Percentiles rank a stretch among this genome's conserved stretches.
Conservation (phyloP, 177 flowering plant species). For the Vitis hybrid region DNA sequence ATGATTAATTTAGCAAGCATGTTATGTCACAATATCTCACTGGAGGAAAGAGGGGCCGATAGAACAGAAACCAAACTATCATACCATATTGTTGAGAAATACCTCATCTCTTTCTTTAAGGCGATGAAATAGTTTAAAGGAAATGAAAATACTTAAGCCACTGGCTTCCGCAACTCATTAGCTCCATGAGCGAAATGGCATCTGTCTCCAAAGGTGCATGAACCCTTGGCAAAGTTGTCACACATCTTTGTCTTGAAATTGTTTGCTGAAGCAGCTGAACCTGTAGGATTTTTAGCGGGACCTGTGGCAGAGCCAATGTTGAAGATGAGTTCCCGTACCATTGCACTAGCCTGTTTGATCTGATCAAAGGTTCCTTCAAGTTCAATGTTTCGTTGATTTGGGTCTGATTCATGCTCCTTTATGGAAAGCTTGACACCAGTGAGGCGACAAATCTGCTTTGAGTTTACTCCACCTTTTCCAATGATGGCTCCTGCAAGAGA, state of each 20-base stretch:
- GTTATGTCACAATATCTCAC: neutral
- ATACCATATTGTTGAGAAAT: neutral
- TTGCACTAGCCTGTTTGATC: conserved; percentile 64
- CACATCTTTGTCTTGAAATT: conserved; percentile 65
- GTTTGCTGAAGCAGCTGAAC: conserved; percentile 23
- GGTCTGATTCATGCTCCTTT: conserved; percentile 60
- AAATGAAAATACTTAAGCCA: no score
- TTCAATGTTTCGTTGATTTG: conserved; percentile 60
- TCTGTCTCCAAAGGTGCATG: conserved; percentile 69
- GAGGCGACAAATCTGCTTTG: conserved; percentile 62
- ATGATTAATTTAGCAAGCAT: no score
- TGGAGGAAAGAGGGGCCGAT: neutral
- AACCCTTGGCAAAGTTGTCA: conserved; percentile 58
- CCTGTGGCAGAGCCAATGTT: conserved; percentile 39
- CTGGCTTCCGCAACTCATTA: conserved; percentile 39
- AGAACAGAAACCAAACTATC: no score
- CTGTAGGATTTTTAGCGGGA: conserved; percentile 14
- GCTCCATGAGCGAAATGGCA: conserved; percentile 80
- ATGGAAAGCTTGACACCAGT: conserved; percentile 70
- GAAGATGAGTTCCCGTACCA: conserved; percentile 62
- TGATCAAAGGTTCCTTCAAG: conserved; percentile 77
- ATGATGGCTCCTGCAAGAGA: conserved; percentile 72
- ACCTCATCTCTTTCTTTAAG: conserved; percentile 11
- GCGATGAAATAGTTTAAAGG: no score
- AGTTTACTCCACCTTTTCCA: conserved; percentile 70